Base-by-base conservation (phyloP, 2,329 filamentous ascomycete species). In the Ophioceras dolichostomum region DNA sequence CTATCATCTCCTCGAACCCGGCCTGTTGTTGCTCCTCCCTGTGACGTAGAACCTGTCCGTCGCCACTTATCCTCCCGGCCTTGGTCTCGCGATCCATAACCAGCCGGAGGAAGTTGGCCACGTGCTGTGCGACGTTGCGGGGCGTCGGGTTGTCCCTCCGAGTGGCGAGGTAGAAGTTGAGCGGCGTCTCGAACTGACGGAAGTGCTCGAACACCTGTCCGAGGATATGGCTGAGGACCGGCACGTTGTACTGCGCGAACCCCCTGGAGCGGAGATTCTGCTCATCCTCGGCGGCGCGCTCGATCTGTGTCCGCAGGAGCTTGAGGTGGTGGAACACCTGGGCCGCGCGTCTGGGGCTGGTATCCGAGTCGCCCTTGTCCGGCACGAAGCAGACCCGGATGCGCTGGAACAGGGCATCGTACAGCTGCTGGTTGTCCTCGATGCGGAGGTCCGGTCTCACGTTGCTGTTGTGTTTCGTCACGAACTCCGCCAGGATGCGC, bases 351-450 rank as follows among this genome's bases (percentile, higher is more conserved):
- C 36, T 34, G 14, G 22, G 7, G 8, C 12, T 26, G 22, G 22
- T 12, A 12, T 26, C 22, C 7, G 31, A 18, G 26, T 32, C 41
- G 19, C 37, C 33, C 19, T 35, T 36, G 24, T 43, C 34, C 4
- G 45, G 45, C 6, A 47, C 41, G 28, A 46, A 44, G 33, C 44
- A 47, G 21, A 35, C 39, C 13, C 37, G 35, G 10, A 47, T 44
- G 4, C 44, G 39, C 16, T 39, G 39, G 38, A 47, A 47, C 10
- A 47, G 41, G 12, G 39, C 37, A 5, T 37, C 20, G 16, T 45
- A 41, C 7, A 47, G 42, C 14, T 40, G 39, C 20, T 34, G 34
- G 19, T 47, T 47, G 32, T 39, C 32, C 13, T 40, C 19, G 24
- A 46, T 45, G 17, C 34, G 36, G 8, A 26, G 7, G 8, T 8